These are phyloP conservation scores for Ophiocordyceps robertsii DNA, from an alignment of 2,329 filamentous ascomycete species.

Conservation along the genomic window DNA sequence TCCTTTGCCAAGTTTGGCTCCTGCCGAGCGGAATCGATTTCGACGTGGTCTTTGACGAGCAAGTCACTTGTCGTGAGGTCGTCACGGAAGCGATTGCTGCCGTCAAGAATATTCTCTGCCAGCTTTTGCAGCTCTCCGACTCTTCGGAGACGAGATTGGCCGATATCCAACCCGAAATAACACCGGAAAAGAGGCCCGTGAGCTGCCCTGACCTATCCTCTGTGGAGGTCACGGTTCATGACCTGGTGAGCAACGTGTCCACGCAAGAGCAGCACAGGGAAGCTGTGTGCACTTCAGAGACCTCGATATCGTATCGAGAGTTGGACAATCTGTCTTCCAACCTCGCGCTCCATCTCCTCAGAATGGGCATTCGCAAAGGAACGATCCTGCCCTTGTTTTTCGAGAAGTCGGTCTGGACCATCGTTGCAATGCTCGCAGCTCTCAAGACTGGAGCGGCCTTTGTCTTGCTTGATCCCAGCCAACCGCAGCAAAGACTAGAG, in stretches of 20 bases:
- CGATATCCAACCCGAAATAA: background rate
- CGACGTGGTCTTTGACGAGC: constrained; percentile 1
- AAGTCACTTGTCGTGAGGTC: background rate
- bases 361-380: background rate
- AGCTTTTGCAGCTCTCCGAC: background rate
- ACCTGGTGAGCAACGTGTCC: background rate
- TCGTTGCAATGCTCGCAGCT: constrained; percentile 2
- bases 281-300: background rate
- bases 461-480: constrained; percentile 8
- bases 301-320: background rate
- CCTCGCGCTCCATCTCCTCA: background rate
- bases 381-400: constrained; percentile 1
- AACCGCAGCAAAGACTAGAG: background rate
- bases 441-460: constrained; percentile 4
- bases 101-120: background rate
- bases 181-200: background rate
- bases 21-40: background rate
- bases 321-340: background rate
- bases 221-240: background rate
- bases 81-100: background rate
- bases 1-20: constrained; percentile 1
- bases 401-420: constrained; percentile 3
- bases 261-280: background rate
- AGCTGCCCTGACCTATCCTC: background rate
- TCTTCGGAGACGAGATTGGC: background rate